Percentiles rank a stretch among this genome's conserved stretches.
Conservation (phyloP, 768 basidiomycete genomes). For the Russula compacta region DNA sequence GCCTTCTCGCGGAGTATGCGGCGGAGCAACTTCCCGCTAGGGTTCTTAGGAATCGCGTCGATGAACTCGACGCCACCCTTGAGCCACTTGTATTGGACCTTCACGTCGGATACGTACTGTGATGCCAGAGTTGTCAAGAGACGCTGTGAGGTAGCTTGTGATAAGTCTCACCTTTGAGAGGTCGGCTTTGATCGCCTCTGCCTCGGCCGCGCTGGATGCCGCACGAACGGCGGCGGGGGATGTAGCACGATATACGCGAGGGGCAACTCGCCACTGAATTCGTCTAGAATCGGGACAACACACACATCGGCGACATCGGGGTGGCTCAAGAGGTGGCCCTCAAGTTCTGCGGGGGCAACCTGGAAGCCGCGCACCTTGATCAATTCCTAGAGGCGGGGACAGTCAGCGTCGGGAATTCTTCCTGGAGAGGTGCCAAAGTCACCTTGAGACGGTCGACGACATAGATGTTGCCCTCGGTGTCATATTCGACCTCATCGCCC, state of each 20-base stretch:
- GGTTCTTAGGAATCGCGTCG: conserved; percentile 27
- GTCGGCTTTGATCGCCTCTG: conserved; percentile 12
- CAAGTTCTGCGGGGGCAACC: conserved; percentile 65
- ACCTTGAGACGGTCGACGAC: conserved; percentile 56
- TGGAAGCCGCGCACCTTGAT: conserved; percentile 66
- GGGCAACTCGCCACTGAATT: conserved; percentile 65
- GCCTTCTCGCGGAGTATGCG: conserved; percentile 25
- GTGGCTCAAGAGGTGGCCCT: conserved; percentile 53
- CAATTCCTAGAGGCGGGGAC: conserved; percentile 37
- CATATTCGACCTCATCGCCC: conserved; percentile 53
- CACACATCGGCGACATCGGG: conserved; percentile 51
- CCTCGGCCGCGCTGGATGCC: neutral
- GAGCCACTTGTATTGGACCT: conserved; percentile 31
- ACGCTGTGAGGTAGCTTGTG: too few species aligned
- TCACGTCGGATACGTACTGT: conserved; percentile 26
- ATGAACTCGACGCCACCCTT: conserved; percentile 33
- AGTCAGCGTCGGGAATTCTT: conserved; percentile 18
- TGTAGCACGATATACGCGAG: conserved; percentile 56
- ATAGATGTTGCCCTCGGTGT: conserved; percentile 45
- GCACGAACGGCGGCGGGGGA: conserved; percentile 9
- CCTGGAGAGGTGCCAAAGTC: neutral
- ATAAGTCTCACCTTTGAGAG: conserved; percentile 9
- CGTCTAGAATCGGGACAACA: conserved; percentile 60
- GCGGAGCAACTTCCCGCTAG: conserved; percentile 27
- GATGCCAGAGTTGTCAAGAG: neutral